These are phyloP conservation scores for Misopates orontium DNA, from an alignment of 257 asterid genomes.

Conservation along the genomic window DNA sequence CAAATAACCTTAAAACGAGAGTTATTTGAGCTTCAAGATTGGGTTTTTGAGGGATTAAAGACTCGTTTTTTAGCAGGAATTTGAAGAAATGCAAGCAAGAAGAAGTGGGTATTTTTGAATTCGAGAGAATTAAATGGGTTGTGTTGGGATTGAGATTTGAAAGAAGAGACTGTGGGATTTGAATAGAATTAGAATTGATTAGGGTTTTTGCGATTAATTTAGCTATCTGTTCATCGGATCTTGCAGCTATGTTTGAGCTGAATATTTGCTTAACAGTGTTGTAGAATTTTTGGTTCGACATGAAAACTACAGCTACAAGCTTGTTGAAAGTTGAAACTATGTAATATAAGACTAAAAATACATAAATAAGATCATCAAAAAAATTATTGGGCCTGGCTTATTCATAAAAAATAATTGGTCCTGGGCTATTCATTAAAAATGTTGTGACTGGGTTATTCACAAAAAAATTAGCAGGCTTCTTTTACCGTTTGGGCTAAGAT, in stretches of 20 bases:
- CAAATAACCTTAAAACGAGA: conserved; percentile 58
- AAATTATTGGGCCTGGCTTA: too few relatives aligned
- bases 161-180: conserved; percentile 38
- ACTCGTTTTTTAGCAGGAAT: conserved; percentile 38
- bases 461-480: too few relatives aligned
- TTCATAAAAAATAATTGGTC: too few relatives aligned
- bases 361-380: too few relatives aligned
- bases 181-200: conserved; percentile 33
- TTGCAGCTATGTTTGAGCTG: conserved; percentile 32
- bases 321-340: too few relatives aligned
- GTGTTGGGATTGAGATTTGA: conserved; percentile 46
- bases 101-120: conserved; percentile 53
- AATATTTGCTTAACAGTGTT: conserved; percentile 43
- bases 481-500: too few relatives aligned
- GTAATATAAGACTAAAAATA: too few relatives aligned
- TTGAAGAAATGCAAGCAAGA: conserved; percentile 65
- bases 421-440: too few relatives aligned
- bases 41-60: conserved; percentile 38
- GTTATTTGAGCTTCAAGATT: conserved; percentile 55
- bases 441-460: too few relatives aligned
- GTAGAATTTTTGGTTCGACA: conserved; percentile 52
- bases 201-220: conserved; percentile 54
- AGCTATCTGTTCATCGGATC: conserved; percentile 49
- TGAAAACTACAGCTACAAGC: conserved; percentile 24
- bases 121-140: conserved; percentile 56